A percentile compares a stretch with the other conserved stretches of the same genome.
Conservation (phyloP, 2,329 filamentous ascomycete genomes). For the Oidium heveae region DNA sequence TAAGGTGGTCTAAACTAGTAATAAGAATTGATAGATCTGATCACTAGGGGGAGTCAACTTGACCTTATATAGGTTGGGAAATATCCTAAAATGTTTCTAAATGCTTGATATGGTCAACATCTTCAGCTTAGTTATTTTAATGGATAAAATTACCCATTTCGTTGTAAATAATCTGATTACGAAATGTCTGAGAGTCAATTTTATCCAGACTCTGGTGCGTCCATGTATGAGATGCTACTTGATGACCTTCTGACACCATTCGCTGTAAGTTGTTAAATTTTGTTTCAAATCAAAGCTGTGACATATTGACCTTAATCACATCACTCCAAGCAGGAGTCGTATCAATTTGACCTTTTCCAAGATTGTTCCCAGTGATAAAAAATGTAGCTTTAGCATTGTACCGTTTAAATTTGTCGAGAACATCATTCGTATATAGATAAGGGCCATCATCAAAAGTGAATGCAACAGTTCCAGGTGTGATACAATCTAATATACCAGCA, state of each 20-base stretch:
- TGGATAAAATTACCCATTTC: conserved; percentile 17
- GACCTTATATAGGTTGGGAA: conserved; percentile 26
- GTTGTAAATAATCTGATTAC: conserved; percentile 25
- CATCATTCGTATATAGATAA: conserved; percentile 35
- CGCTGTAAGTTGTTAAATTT: conserved; percentile 14
- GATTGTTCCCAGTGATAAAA: conserved; percentile 23
- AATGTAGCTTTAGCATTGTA: conserved; percentile 42
- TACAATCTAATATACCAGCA: conserved; percentile 28
- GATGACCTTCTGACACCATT: conserved; percentile 20
- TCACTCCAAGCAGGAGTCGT: conserved; percentile 19
- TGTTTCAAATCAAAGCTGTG: not conserved
- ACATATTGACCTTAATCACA: conserved; percentile 17
- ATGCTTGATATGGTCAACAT: conserved; percentile 11
- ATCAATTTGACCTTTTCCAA: conserved; percentile 16
- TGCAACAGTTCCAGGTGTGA: conserved; percentile 30
- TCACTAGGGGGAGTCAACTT: not conserved
- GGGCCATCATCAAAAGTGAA: conserved; percentile 45
- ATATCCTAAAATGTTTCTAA: conserved; percentile 27
- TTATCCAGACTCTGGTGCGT: conserved; percentile 23
- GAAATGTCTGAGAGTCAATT: conserved; percentile 19
- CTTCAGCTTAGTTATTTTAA: no score
- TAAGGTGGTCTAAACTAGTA: conserved; percentile 16
- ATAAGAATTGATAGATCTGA: not conserved
- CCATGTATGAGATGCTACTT: conserved; percentile 34
- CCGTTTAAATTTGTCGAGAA: conserved; percentile 31